These are phyloP conservation scores for Amborella trichopoda DNA, from an alignment of 164 flowering plant genomes.

Conservation along the genomic window DNA sequence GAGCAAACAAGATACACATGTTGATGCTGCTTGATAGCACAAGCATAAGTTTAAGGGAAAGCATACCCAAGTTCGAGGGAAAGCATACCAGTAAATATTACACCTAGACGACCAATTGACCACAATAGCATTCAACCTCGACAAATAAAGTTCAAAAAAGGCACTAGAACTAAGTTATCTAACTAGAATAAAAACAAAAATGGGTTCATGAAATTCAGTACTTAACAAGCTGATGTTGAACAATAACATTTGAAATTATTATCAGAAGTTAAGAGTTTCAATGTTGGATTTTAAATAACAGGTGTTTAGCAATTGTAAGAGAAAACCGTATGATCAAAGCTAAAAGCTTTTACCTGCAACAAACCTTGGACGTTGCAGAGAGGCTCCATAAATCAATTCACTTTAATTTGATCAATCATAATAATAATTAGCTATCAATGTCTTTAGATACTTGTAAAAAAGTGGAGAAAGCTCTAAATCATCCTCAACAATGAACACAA, in stretches of 20 bases:
- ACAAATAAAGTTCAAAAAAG: too few relatives aligned
- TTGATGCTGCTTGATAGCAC: too few relatives aligned
- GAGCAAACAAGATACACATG: too few relatives aligned
- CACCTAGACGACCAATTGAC: too few relatives aligned
- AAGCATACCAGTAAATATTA: too few relatives aligned
- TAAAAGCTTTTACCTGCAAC: slow-evolving; percentile 61
- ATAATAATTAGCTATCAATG: slow-evolving; percentile 51
- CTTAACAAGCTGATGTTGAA: not conserved
- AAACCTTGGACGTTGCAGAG: slow-evolving; percentile 85
- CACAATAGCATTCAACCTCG: too few relatives aligned
- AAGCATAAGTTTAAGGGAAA: too few relatives aligned
- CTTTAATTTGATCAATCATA: slow-evolving; percentile 60
- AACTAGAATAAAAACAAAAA: not conserved
- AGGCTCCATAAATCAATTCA: slow-evolving; percentile 69
- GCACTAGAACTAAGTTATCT: not conserved
- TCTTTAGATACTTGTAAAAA: slow-evolving; percentile 55
- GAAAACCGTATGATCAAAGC: not conserved
- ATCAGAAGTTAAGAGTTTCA: not conserved
- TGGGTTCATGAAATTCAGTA: not conserved
- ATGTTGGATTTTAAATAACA: too few relatives aligned
- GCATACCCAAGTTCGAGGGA: too few relatives aligned
- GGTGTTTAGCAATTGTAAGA: too few relatives aligned
- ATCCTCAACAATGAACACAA: slow-evolving; percentile 90
- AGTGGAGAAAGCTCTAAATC: slow-evolving; percentile 86
- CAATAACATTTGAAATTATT: not conserved